Evolutionary conservation across 2,329 filamentous ascomycete species (phyloP).

Genomic region (Penicillium janthinellum): DNA sequence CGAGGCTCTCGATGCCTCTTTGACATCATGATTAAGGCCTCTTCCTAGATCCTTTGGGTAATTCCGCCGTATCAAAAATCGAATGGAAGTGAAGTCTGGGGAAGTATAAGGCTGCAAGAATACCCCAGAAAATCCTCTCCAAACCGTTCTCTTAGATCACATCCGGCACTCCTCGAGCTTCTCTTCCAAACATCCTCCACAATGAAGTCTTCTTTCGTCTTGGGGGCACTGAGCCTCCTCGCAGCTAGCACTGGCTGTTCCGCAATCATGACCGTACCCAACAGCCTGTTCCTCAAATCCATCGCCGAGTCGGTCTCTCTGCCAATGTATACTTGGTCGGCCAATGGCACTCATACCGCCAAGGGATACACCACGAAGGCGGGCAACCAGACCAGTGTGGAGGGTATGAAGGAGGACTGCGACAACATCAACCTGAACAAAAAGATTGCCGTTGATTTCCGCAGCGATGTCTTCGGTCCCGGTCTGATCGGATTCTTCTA

Average conservation of each 20-base stretch:
- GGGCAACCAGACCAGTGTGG: constrained; percentile 8
- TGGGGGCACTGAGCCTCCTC: constrained; percentile 15
- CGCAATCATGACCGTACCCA: constrained; percentile 15
- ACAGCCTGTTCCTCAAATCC: constrained; percentile 18
- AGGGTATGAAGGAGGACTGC: constrained; percentile 24
- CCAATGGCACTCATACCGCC: constrained; percentile 26
- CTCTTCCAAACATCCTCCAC: not conserved
- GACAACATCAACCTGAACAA: constrained; percentile 28
- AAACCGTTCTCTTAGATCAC: not conserved
- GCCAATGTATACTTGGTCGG: constrained; percentile 25
- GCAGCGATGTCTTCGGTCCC: constrained; percentile 23
- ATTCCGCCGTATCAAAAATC: not conserved
- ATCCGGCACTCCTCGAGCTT: not conserved
- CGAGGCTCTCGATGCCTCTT: not conserved
- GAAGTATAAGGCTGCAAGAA: constrained; percentile 6
- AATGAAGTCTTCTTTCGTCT: constrained; percentile 12
- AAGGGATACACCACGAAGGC: constrained; percentile 23
- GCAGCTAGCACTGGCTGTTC: constrained; percentile 11
- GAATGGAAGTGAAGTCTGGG: constrained; percentile 7
- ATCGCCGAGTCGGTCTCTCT: constrained; percentile 21
- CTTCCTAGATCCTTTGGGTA: constrained; percentile 7
- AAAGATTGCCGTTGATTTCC: constrained; percentile 26
- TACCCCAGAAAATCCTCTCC: not conserved
- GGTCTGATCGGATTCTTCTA: constrained; percentile 25
- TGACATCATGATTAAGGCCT: constrained; percentile 13